Conservation (phyloP, 2,329 filamentous ascomycete species). For the Sporothrix luriei region DNA sequence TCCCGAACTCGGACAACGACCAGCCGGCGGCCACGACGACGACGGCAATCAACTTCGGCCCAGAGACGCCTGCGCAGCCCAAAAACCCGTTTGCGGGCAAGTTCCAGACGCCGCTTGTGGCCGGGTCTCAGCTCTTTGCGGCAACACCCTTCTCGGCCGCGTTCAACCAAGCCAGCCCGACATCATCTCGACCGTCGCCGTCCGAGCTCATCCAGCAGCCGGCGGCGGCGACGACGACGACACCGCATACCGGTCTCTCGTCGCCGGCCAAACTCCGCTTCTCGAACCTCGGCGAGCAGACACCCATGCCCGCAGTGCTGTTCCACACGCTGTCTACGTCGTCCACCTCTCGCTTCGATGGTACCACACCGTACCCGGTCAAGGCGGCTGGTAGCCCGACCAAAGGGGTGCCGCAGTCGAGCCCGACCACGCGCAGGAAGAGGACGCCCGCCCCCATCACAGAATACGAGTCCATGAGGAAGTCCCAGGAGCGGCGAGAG, state of each 20-base stretch:
- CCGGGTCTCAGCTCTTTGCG: constrained; percentile 57
- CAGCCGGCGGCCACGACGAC: constrained; percentile 3
- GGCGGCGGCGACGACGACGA: constrained; percentile 49
- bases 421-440: constrained; percentile 13
- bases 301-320: constrained; percentile 24
- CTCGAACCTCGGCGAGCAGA: constrained; percentile 22
- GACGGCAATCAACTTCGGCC: constrained; percentile 23
- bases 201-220: constrained; percentile 47
- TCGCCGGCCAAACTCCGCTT: constrained; percentile 55
- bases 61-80: constrained; percentile 55
- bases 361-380: constrained; percentile 20
- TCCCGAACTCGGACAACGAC: constrained; percentile 31
- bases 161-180: constrained; percentile 54
- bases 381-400: not conserved
- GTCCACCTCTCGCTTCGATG: constrained; percentile 26
- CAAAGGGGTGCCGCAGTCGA: constrained; percentile 18
- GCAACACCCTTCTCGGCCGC: constrained; percentile 60
- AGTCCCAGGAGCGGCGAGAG: constrained; percentile 49
- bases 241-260: constrained; percentile 48
- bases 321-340: constrained; percentile 29
- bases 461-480: constrained; percentile 51
- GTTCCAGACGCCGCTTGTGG: constrained; percentile 44
- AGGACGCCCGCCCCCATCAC: constrained; percentile 43
- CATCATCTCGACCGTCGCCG: constrained; percentile 61
- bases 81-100: constrained; percentile 53